Percentiles rank a stretch among this genome's conserved stretches.
These are phyloP conservation scores for Orbilia javanica DNA, from an alignment of 2,329 filamentous ascomycete genomes.

Conservation along the genomic window DNA sequence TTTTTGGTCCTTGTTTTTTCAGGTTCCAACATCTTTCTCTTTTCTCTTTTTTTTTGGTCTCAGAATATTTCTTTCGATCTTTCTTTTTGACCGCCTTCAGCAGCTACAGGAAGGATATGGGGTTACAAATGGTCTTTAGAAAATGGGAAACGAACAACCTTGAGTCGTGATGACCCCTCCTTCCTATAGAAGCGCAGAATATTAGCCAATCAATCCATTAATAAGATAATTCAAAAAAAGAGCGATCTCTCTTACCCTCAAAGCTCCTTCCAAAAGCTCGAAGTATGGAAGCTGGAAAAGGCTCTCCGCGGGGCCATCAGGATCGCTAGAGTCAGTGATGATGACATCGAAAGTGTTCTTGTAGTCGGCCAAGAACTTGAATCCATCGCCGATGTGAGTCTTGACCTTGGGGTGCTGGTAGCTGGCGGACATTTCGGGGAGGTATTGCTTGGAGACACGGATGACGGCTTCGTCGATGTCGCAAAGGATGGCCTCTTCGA, in stretches of 20 bases:
- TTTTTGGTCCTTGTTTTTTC: constrained; percentile 20
- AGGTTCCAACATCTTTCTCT: constrained; percentile 43
- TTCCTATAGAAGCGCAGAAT: constrained; percentile 73
- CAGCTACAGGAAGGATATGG: constrained; percentile 59
- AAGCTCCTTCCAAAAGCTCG: constrained; percentile 86
- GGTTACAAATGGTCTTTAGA: constrained; percentile 64
- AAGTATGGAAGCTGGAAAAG: constrained; percentile 99
- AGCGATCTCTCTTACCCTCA: constrained; percentile 55
- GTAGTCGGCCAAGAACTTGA: constrained; percentile 97
- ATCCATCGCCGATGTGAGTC: constrained; percentile 94
- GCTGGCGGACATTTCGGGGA: constrained; percentile 91
- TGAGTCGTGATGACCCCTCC: constrained; percentile 99
- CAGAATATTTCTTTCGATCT: constrained; percentile 31
- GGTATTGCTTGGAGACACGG: constrained; percentile 97
- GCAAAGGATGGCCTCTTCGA: constrained; percentile 95
- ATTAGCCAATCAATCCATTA: constrained; percentile 14
- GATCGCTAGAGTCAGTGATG: constrained; percentile 98
- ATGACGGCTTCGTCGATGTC: constrained; percentile 99
- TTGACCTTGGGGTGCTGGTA: constrained; percentile 95
- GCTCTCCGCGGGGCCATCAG: constrained; percentile 93
- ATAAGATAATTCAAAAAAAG: not conserved
- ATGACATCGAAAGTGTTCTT: constrained; percentile 99
- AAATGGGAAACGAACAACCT: constrained; percentile 96
- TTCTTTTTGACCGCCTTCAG: constrained; percentile 48
- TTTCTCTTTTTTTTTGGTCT: constrained; percentile 35